phyloP scores from a whole-genome alignment of 208 protist species.

The Leishmania mexicana region DNA sequence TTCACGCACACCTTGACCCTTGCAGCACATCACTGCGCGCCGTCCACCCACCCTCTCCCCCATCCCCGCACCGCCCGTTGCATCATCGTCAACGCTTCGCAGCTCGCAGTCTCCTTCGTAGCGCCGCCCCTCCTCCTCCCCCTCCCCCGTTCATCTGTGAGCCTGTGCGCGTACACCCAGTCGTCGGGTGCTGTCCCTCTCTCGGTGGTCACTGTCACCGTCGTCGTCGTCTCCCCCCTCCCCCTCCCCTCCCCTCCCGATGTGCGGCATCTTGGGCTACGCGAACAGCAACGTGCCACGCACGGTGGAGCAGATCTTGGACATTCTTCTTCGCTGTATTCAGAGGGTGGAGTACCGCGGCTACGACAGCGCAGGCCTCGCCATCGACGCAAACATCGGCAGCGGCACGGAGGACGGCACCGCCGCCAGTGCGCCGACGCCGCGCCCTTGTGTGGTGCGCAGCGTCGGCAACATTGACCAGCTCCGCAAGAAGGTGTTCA shows the following conservation, averaged over 20 bases:
- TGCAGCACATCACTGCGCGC: not conserved
- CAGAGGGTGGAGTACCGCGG: slow-evolving; percentile 95
- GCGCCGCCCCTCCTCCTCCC: not conserved
- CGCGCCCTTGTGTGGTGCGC: slow-evolving; percentile 56
- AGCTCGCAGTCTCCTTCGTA: no score
- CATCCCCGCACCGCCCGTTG: no score
- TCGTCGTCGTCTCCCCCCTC: not conserved
- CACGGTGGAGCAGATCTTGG: slow-evolving; percentile 61
- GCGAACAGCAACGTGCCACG: slow-evolving; percentile 42
- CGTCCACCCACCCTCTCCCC: no score
- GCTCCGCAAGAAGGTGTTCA: slow-evolving; percentile 60
- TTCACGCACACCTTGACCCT: not conserved
- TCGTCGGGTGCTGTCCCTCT: not conserved
- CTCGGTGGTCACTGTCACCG: not conserved
- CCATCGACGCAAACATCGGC: slow-evolving; percentile 45
- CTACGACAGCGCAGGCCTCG: slow-evolving; percentile 96
- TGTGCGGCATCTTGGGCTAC: slow-evolving; percentile 94
- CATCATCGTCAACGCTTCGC: no score
- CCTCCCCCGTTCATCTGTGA: not conserved
- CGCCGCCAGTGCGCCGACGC: slow-evolving; percentile 1
- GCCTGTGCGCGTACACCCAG: not conserved
- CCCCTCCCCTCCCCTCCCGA: not conserved
- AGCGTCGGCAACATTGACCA: slow-evolving; percentile 82
- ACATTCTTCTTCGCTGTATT: slow-evolving; percentile 82
- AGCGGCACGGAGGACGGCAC: not conserved